Evolutionary conservation across 2,329 filamentous ascomycete genomes (phyloP), one percentile per base, ranked within the genome.

Genomic region (Graphilbum sp.): DNA sequence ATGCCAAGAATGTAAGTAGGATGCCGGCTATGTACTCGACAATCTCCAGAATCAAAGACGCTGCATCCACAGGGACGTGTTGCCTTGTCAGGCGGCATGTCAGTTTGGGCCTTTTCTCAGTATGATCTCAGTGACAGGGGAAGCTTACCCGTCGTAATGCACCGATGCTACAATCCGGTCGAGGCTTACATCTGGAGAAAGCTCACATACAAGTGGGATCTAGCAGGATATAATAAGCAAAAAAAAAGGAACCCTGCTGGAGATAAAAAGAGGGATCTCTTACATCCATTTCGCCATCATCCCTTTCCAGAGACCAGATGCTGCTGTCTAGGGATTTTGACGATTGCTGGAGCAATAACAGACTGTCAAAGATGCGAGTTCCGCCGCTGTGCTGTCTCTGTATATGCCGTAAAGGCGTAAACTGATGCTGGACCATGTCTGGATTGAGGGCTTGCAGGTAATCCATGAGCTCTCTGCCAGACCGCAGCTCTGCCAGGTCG

Each of bases 311-410:
- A 0, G 59, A 61, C 75, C 75, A 80, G 2, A 79, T 47, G 0
- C 45, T 46, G 5, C 53, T 47, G 36, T 79, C 67, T 44, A 81
- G 66, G 3, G 68, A 61, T 24, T 72, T 67, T 7, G 62, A 49
- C 0, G 69, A 63, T 32, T 78, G 75, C 50, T 95, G 87, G 11
- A 94, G 61, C 35, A 95, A 69, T 15, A 95, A 61, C 23, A 94
- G 58, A 2, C 79, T 82, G 51, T 93, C 83, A 52, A 94, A 94
- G 0, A 94, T 59, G 12, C 64, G 64, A 16, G 57, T 56, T 2
- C 67, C 64, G 1, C 49, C 46, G 3, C 41, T 66, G 52, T 40
- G 54, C 48, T 50, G 61, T 45, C 47, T 63, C 47, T 88, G 84
- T 13, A 93, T 74, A 1, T 67, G 68, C 19, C 86, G 71, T 20